Evolutionary conservation across 768 basidiomycete species (phyloP), one percentile per base, ranked within the genome.

Genomic region (Boletus sp.): DNA sequence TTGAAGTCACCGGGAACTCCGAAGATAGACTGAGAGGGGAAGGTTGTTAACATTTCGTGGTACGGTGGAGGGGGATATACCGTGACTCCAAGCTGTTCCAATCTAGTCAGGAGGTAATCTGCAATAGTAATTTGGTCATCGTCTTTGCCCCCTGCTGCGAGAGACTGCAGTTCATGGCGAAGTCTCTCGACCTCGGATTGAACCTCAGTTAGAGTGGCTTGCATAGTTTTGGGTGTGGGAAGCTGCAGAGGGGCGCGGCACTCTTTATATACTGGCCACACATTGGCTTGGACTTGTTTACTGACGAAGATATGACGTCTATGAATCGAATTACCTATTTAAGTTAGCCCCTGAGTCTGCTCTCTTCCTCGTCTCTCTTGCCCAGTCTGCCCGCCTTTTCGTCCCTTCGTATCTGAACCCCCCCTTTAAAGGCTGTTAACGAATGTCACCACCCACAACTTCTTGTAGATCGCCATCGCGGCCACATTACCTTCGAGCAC

Each of bases 1-100:
- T 91, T 91, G 59, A 90, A 92, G 68, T 93, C 90, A n/a, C 91
- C 91, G 0, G 91, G 91, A 0, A 93, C 79, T 15, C 90, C 91
- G 53, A 93, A 93, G 75, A 93, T 79, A 43, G 81, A 79, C 89
- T 93, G 54, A 10, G 55, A 25, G 38, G 44, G 51, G 7, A 48
- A 14, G 8, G 2, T 15, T 33, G 27, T 53, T 30, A 47, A 10
- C 38, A 6, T 10, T 10, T 33, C 45, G 10, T 17, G 13, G 6
- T 34, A 13, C 2, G 25, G 34, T 3, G 19, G 55, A 15, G 27
- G 17, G 17, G 30, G 15, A 57, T 77, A 21, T 67, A 84, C 87
- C 53, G 76, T 80, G 50, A 88, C 84, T 19, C 78, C 80, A 30
- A 90, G 75, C 61, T 90, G 85, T 1, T 77, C 79, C 37, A 88